phyloP scores from a whole-genome alignment of 345 rosid species.

The Sonneratia alba region DNA sequence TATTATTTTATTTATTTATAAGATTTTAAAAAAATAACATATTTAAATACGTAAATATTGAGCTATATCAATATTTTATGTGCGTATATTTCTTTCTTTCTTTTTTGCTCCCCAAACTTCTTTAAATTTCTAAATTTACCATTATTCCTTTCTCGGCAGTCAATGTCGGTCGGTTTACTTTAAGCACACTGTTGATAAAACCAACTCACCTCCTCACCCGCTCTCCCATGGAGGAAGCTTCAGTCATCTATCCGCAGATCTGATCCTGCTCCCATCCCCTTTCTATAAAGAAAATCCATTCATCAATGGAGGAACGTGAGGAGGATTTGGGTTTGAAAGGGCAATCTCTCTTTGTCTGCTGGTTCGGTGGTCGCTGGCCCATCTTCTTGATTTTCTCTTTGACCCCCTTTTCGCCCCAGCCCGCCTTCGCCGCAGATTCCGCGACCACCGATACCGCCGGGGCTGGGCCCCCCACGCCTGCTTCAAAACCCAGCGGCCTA shows the following conservation, averaged over 20 bases:
- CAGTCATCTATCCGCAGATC: neutral
- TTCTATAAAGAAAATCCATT: neutral
- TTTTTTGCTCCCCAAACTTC: neutral
- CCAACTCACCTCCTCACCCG: neutral
- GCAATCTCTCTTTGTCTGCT: neutral
- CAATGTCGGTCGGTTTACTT: neutral
- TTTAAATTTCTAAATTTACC: neutral
- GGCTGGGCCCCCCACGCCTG: neutral
- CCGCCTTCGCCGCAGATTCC: constrained; percentile 1
- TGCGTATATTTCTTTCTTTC: neutral
- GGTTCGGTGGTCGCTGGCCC: neutral
- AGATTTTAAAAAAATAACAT: no score
- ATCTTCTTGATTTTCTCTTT: constrained; percentile 1
- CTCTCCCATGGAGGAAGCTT: constrained; percentile 5
- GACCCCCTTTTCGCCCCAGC: neutral
- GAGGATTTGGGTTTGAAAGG: neutral
- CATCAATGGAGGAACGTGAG: neutral
- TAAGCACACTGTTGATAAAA: neutral
- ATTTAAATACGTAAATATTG: no score
- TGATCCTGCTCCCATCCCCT: constrained; percentile 3
- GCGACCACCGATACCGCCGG: constrained; percentile 6
- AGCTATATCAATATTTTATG: no score
- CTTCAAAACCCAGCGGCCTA: neutral
- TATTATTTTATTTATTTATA: no score
- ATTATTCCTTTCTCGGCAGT: neutral